phyloP scores from a whole-genome alignment of 2,329 filamentous ascomycete genomes.

The Juglanconis sp. region DNA sequence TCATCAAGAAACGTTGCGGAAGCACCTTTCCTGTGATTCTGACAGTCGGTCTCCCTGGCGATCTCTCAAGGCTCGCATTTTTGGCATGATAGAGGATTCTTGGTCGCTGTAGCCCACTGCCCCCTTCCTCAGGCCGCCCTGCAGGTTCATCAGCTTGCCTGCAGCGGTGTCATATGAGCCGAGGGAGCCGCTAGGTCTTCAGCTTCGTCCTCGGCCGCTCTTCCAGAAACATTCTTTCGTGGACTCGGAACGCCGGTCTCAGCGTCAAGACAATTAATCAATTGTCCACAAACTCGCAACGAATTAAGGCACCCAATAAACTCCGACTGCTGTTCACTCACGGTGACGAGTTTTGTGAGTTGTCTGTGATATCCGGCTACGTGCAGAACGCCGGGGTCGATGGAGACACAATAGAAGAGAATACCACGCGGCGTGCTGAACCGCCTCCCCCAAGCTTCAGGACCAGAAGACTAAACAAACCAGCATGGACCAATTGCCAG shows the following conservation, averaged over 20 bases:
- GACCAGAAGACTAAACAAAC: not conserved
- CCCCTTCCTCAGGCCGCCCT: not conserved
- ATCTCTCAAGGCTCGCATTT: too few relatives aligned
- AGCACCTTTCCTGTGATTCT: not conserved
- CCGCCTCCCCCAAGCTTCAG: not conserved
- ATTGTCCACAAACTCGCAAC: too few relatives aligned
- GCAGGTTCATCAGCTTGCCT: not conserved
- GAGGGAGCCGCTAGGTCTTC: slow-evolving; percentile 1
- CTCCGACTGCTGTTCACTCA: too few relatives aligned
- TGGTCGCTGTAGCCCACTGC: not conserved
- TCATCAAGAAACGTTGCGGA: not conserved
- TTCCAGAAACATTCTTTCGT: slow-evolving; percentile 1
- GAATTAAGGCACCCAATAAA: not conserved
- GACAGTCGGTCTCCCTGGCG: too few relatives aligned
- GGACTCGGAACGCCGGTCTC: not conserved
- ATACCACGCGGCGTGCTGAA: not conserved
- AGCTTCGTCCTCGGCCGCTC: not conserved
- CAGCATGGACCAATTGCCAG: not conserved
- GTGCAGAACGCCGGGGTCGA: not conserved
- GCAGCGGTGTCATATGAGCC: slow-evolving; percentile 5
- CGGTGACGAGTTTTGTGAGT: not conserved
- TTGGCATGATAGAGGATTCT: not conserved
- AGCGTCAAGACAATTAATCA: not conserved
- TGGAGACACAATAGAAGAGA: not conserved
- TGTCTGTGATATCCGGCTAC: not conserved